A percentile compares a stretch with the other conserved stretches of the same genome.
Conservation (phyloP, 2,329 filamentous ascomycete species). For the Ceratocystis destructans region DNA sequence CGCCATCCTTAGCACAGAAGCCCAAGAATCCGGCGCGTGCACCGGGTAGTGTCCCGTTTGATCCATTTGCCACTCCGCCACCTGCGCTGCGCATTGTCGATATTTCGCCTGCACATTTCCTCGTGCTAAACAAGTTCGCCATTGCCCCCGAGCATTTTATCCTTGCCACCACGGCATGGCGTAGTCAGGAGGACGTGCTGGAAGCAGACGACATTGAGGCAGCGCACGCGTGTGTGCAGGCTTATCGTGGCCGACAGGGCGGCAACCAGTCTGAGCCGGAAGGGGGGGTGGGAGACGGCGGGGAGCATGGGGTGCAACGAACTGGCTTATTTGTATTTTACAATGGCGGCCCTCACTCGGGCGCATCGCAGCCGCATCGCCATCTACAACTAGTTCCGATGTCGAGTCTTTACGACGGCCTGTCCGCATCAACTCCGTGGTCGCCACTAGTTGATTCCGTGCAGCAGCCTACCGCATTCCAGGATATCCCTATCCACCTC, state of each 20-base stretch:
- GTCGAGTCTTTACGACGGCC: constrained; percentile 44
- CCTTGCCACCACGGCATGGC: constrained; percentile 49
- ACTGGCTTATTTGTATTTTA: constrained; percentile 47
- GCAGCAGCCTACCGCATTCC: constrained; percentile 16
- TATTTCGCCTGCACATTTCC: constrained; percentile 42
- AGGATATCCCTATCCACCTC: constrained; percentile 31
- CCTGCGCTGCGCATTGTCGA: constrained; percentile 40
- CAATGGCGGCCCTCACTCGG: constrained; percentile 55
- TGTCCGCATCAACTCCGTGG: constrained; percentile 32
- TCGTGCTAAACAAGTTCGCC: constrained; percentile 65
- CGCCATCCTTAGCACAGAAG: constrained; percentile 53
- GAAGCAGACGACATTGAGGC: constrained; percentile 46
- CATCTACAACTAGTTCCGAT: constrained; percentile 61
- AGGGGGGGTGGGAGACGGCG: constrained; percentile 22
- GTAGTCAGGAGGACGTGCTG: constrained; percentile 50
- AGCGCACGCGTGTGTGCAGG: constrained; percentile 46
- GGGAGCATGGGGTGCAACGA: no score
- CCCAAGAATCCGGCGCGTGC: constrained; percentile 33
- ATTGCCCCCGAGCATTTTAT: constrained; percentile 60
- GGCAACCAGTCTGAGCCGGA: constrained; percentile 20
- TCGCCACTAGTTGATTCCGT: constrained; percentile 34
- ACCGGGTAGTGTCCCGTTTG: constrained; percentile 28
- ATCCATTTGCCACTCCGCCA: constrained; percentile 49
- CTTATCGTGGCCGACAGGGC: constrained; percentile 32
- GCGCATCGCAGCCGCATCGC: constrained; percentile 57